These are phyloP conservation scores for Scenedesmus sp. DNA, from an alignment of 163 green algal species.

Conservation along the genomic window DNA sequence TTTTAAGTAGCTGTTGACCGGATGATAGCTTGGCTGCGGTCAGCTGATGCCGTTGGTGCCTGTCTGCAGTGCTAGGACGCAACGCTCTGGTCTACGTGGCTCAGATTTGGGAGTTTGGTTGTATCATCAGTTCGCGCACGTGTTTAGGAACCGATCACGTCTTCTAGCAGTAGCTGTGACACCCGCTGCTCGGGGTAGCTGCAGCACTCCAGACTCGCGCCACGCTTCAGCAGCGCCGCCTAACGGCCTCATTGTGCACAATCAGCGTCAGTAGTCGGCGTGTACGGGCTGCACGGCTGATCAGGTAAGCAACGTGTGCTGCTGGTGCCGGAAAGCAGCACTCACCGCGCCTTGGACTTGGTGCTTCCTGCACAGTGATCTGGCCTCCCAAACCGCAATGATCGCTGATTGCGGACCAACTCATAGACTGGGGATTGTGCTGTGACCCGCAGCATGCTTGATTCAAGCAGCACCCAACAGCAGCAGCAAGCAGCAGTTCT, in stretches of 20 bases:
- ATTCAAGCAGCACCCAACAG: not conserved
- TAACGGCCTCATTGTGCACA: not conserved
- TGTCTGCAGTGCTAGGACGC: not conserved
- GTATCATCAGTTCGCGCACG: not conserved
- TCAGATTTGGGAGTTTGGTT: not conserved
- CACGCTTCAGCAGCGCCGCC: not conserved
- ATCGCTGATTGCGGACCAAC: not conserved
- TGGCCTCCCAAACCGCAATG: not conserved
- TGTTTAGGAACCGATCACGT: not conserved
- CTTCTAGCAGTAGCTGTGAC: not conserved
- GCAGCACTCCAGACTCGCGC: not conserved
- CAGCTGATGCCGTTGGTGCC: not conserved
- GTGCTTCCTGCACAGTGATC: not conserved
- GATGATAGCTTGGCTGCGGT: too few species aligned
- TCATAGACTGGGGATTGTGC: not conserved
- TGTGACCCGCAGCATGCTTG: not conserved
- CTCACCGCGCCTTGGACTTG: not conserved
- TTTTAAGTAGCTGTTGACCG: not conserved
- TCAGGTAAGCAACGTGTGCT: not conserved
- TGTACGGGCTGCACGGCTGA: not conserved
- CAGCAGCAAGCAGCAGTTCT: not conserved
- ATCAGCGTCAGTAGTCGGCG: not conserved
- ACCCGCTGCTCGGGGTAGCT: not conserved
- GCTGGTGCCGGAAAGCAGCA: not conserved
- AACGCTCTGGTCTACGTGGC: not conserved